phyloP scores from a whole-genome alignment of 495 filamentous ascomycete genomes.

The Tirmania nivea region DNA sequence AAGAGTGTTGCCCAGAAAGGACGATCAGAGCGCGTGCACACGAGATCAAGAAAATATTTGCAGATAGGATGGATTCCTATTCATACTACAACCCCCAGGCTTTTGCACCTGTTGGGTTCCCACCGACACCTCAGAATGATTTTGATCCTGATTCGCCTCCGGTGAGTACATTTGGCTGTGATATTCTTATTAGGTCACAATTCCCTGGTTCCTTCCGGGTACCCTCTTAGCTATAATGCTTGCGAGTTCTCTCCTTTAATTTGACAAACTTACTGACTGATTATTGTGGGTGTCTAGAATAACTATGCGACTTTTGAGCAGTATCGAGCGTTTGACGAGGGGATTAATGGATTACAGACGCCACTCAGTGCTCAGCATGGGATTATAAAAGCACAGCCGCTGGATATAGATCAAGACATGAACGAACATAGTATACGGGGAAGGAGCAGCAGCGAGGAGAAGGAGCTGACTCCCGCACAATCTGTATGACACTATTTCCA shows the following conservation, averaged over 20 bases:
- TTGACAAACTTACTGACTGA: too few species aligned
- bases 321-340: background rate
- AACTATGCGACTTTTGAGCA: background rate
- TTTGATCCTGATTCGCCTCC: background rate
- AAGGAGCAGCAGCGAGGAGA: slow-evolving; percentile 18
- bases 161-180: background rate
- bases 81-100: background rate
- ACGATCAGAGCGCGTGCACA: background rate
- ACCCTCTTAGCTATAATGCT: background rate
- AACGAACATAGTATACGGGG: background rate
- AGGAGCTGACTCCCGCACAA: slow-evolving; percentile 19
- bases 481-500: slow-evolving; percentile 14
- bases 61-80: background rate
- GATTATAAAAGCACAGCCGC: background rate
- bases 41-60: background rate
- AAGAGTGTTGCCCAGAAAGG: too few species aligned
- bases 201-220: background rate
- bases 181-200: too few species aligned
- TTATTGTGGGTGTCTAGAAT: background rate
- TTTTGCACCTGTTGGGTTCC: background rate
- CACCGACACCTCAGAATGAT: background rate
- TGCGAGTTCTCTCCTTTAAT: background rate
- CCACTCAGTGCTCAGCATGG: background rate
- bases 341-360: background rate
- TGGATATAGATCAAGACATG: background rate